phyloP scores from a whole-genome alignment of 1,139 yeast genomes.

The Spathaspora sp. region DNA sequence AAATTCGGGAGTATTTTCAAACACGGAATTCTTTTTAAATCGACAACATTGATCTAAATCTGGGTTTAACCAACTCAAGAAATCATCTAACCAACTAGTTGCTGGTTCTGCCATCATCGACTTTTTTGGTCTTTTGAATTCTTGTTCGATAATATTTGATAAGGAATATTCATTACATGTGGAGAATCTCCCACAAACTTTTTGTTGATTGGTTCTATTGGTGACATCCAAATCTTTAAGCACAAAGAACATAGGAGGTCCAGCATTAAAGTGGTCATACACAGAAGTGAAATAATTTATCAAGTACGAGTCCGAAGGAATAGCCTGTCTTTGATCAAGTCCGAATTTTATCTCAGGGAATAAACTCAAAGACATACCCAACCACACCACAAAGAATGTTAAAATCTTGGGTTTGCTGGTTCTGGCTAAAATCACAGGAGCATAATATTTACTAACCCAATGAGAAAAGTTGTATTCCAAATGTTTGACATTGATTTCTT shows the following conservation, averaged over 20 bases:
- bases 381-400: constrained; percentile 55
- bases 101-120: constrained; percentile 80
- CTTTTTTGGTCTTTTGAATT: constrained; percentile 60
- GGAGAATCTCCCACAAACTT: constrained; percentile 83
- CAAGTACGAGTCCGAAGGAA: constrained; percentile 80
- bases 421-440: constrained; percentile 57
- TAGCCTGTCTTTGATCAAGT: constrained; percentile 84
- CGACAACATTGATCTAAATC: constrained; percentile 84
- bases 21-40: constrained; percentile 39
- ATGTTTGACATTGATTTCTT: constrained; percentile 14
- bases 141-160: constrained; percentile 85
- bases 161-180: constrained; percentile 78
- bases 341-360: constrained; percentile 75
- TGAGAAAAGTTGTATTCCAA: constrained; percentile 27
- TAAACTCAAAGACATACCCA: constrained; percentile 65
- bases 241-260: constrained; percentile 90
- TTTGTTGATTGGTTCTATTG: constrained; percentile 58
- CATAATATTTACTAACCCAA: constrained; percentile 24
- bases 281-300: constrained; percentile 78
- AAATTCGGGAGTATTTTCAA: constrained; percentile 32
- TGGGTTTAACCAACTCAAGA: constrained; percentile 83
- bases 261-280: constrained; percentile 71
- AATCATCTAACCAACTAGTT: constrained; percentile 93
- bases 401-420: constrained; percentile 50
- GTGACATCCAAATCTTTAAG: constrained; percentile 67